Evolutionary conservation across 2,329 filamentous ascomycete species (phyloP).

Genomic region (Curvularia verruculosa): DNA sequence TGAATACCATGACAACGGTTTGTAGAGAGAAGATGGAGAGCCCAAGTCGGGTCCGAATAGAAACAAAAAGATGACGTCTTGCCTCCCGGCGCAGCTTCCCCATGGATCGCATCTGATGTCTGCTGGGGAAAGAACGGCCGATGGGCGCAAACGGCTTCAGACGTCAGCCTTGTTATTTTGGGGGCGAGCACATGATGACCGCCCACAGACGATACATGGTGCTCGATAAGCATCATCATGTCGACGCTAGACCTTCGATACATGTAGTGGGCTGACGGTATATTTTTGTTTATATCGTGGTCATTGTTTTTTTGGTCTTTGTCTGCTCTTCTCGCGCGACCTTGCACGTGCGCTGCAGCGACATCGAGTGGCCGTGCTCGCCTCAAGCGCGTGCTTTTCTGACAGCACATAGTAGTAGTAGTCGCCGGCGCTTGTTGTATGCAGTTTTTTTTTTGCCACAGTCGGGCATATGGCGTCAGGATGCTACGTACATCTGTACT

Average conservation of each 20-base stretch:
- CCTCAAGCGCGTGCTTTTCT: background rate
- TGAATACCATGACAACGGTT: too few relatives aligned
- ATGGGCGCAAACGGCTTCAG: background rate
- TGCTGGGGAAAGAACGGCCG: background rate
- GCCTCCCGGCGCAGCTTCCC: background rate
- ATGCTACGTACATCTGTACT: slow-evolving; percentile 8
- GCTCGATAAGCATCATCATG: background rate
- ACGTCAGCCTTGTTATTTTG: background rate
- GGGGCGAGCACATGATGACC: background rate
- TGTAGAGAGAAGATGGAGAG: background rate
- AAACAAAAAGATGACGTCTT: background rate
- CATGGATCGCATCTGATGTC: background rate
- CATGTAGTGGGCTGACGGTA: background rate
- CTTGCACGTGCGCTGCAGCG: background rate
- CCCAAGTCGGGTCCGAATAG: too few relatives aligned
- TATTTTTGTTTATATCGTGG: background rate
- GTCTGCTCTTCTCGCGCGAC: background rate
- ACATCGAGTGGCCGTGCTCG: background rate
- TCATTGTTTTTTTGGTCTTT: background rate
- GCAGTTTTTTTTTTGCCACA: slow-evolving; percentile 14
- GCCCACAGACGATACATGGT: too few relatives aligned
- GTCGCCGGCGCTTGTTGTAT: slow-evolving; percentile 10
- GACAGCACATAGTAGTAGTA: slow-evolving; percentile 1
- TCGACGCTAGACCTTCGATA: background rate
- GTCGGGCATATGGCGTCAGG: slow-evolving; percentile 5